phyloP scores from a whole-genome alignment of 371 early-diverging fungal species.

The Mortierella sp. region DNA sequence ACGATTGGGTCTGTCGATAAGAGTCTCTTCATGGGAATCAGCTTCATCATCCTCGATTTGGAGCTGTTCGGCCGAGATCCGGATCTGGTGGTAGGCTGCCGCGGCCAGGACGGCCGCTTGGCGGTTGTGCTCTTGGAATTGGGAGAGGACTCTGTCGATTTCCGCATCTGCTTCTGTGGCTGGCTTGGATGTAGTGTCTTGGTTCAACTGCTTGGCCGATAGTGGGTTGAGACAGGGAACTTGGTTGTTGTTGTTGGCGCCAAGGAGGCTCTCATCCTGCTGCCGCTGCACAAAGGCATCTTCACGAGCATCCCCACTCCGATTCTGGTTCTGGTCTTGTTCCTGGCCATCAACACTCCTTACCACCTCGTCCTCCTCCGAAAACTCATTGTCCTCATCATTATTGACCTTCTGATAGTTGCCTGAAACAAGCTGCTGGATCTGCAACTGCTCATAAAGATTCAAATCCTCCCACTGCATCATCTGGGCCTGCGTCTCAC shows the following conservation, averaged over 20 bases:
- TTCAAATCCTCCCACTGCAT: not conserved
- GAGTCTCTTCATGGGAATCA: not conserved
- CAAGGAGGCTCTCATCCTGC: not conserved
- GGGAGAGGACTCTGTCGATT: not conserved
- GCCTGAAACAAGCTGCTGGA: not conserved
- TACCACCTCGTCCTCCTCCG: not conserved
- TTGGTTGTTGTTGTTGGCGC: not conserved
- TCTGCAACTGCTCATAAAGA: not conserved
- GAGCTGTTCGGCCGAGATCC: not conserved
- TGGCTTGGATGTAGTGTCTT: too few species aligned
- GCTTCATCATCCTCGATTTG: slow-evolving; percentile 2
- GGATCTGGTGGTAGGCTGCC: not conserved
- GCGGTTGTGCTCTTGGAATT: not conserved
- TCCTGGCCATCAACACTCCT: not conserved
- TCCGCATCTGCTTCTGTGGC: not conserved
- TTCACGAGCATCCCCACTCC: not conserved
- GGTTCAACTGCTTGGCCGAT: not conserved
- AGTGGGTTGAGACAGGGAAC: not conserved
- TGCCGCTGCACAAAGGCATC: not conserved
- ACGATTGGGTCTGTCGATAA: not conserved
- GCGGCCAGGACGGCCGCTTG: not conserved
- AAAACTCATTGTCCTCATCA: not conserved
- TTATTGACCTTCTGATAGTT: not conserved
- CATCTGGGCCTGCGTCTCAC: not conserved
- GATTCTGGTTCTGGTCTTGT: not conserved